Percentiles rank a stretch among this genome's conserved stretches.
These are phyloP conservation scores for Achaetomiella virescens DNA, from an alignment of 495 filamentous ascomycete species.

Conservation along the genomic window DNA sequence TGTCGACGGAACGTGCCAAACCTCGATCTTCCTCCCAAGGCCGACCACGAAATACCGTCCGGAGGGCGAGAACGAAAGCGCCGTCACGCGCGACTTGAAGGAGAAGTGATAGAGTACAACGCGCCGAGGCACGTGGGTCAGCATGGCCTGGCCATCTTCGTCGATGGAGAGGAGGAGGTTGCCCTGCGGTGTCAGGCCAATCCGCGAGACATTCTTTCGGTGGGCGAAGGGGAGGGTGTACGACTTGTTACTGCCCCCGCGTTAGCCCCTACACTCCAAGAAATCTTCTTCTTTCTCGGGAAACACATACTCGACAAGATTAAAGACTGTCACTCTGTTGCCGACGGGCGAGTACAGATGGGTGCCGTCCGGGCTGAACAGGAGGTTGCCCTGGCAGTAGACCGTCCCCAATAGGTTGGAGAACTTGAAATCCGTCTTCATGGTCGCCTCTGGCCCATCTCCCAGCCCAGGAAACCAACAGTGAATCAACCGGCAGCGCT, in stretches of 20 bases:
- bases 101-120: conserved; percentile 89
- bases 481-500: neutral
- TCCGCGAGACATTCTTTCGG: conserved; percentile 81
- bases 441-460: conserved; percentile 41
- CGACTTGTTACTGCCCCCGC: conserved; percentile 71
- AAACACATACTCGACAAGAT: conserved; percentile 80
- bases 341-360: conserved; percentile 95
- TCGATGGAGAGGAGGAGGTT: conserved; percentile 89
- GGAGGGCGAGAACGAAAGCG: conserved; percentile 86
- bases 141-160: conserved; percentile 87
- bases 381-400: conserved; percentile 91
- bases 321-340: conserved; percentile 92
- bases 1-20: conserved; percentile 91
- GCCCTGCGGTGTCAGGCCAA: conserved; percentile 81
- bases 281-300: too few relatives aligned
- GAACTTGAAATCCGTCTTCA: conserved; percentile 99
- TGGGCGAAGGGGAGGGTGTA: conserved; percentile 92
- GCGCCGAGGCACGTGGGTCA: conserved; percentile 80
- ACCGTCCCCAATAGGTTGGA: conserved; percentile 95
- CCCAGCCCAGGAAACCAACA: neutral
- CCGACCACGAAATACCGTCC: conserved; percentile 85
- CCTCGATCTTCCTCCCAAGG: conserved; percentile 75
- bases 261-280: conserved; percentile 25
- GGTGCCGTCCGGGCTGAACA: conserved; percentile 95
- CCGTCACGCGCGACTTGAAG: conserved; percentile 74